Evolutionary conservation across 208 protist genomes (phyloP).

Genomic region (Trypanosoma caninum): DNA sequence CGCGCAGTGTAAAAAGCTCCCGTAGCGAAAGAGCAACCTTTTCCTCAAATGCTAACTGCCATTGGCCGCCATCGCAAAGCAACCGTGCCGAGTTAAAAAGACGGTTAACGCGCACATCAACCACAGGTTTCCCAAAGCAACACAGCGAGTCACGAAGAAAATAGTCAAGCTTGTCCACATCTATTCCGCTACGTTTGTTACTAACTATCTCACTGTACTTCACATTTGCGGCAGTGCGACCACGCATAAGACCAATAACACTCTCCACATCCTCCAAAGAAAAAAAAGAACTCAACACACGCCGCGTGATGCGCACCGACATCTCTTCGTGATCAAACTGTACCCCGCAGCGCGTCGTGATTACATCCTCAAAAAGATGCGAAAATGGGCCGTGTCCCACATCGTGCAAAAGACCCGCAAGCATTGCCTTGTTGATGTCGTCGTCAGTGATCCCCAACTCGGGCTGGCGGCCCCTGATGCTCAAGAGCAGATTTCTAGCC

Average conservation of each 20-base stretch:
- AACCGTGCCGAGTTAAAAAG: slow-evolving; percentile 80
- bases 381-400: slow-evolving; percentile 96
- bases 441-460: slow-evolving; percentile 86
- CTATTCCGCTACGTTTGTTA: slow-evolving; percentile 93
- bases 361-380: slow-evolving; percentile 95
- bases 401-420: slow-evolving; percentile 95
- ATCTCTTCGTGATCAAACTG: slow-evolving; percentile 84
- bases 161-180: slow-evolving; percentile 98
- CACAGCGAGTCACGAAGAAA: slow-evolving; percentile 93
- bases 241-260: slow-evolving; percentile 67
- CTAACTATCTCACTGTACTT: slow-evolving; percentile 77
- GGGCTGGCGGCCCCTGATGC: slow-evolving; percentile 80
- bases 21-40: slow-evolving; percentile 91
- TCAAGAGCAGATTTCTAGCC: slow-evolving; percentile 74
- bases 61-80: slow-evolving; percentile 75
- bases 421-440: slow-evolving; percentile 83
- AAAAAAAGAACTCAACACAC: slow-evolving; percentile 40
- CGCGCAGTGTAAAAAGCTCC: slow-evolving; percentile 94
- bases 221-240: slow-evolving; percentile 27
- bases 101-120: slow-evolving; percentile 84
- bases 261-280: slow-evolving; percentile 49
- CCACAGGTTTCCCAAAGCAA: slow-evolving; percentile 85
- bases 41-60: slow-evolving; percentile 83
- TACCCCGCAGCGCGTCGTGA: slow-evolving; percentile 54
- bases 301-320: slow-evolving; percentile 69